These are phyloP conservation scores for Fusarium drepaniforme DNA, from an alignment of 2,329 filamentous ascomycete genomes.

Conservation along the genomic window DNA sequence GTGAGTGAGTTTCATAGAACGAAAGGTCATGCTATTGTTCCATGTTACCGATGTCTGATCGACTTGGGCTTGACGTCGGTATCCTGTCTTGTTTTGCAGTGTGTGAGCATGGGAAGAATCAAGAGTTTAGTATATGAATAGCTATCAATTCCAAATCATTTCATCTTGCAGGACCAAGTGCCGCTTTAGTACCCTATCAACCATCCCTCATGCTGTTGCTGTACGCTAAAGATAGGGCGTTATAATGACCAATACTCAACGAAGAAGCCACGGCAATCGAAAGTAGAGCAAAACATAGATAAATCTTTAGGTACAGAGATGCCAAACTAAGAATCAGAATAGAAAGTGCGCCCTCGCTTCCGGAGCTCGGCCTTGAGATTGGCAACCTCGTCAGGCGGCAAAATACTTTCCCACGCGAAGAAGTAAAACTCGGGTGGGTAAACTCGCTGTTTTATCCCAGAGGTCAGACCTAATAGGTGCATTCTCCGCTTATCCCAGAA, in stretches of 20 bases:
- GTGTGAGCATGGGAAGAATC: too few species aligned
- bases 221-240: too few species aligned
- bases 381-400: conserved; percentile 14
- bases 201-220: too few species aligned
- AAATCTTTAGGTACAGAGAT: too few species aligned
- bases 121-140: too few species aligned
- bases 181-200: too few species aligned
- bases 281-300: too few species aligned
- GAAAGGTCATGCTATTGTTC: conserved; percentile 14
- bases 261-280: too few species aligned
- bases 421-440: neutral
- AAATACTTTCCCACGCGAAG: conserved; percentile 3
- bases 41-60: conserved; percentile 7
- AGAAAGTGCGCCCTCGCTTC: neutral
- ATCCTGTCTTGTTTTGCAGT: too few species aligned
- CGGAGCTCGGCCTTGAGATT: conserved; percentile 2
- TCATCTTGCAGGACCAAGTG: too few species aligned
- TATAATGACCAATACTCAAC: too few species aligned
- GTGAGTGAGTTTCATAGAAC: neutral
- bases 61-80: neutral
- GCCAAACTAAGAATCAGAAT: neutral
- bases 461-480: neutral
- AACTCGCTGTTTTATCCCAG: neutral
- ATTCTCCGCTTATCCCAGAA: conserved; percentile 33
- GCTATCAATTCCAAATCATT: too few species aligned